These are phyloP conservation scores for Umbelopsis sp. DNA, from an alignment of 371 early-diverging fungal genomes.

Conservation along the genomic window DNA sequence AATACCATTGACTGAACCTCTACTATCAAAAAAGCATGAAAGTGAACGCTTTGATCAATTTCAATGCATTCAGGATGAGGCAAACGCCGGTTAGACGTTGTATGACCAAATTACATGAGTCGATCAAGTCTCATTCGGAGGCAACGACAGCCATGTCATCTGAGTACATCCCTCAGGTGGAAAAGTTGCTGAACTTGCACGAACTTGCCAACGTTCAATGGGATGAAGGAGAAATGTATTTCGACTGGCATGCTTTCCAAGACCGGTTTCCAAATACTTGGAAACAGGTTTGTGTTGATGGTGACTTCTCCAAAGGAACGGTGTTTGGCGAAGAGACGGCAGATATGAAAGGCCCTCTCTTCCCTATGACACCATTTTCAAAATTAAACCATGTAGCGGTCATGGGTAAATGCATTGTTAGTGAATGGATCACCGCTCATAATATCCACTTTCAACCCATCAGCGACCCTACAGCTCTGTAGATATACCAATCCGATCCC, in stretches of 20 bases:
- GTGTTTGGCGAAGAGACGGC: slow-evolving; percentile 7
- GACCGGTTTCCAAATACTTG: slow-evolving; percentile 11
- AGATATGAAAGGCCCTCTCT: slow-evolving; percentile 4
- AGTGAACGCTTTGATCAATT: slow-evolving; percentile 15
- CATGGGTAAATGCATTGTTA: slow-evolving; percentile 11
- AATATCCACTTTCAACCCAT: slow-evolving; percentile 15
- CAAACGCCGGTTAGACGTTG: slow-evolving; percentile 9
- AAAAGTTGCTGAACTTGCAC: slow-evolving; percentile 5
- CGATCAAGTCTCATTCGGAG: not conserved
- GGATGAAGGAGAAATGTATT: slow-evolving; percentile 11
- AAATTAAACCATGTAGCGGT: slow-evolving; percentile 12
- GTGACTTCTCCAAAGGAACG: slow-evolving; percentile 10
- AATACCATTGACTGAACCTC: not conserved
- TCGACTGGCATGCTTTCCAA: slow-evolving; percentile 10
- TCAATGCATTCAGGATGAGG: slow-evolving; percentile 6
- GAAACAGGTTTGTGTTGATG: slow-evolving; percentile 13
- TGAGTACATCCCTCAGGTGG: slow-evolving; percentile 6
- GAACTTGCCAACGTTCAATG: slow-evolving; percentile 14
- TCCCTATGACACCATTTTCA: slow-evolving; percentile 9
- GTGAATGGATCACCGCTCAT: slow-evolving; percentile 14
- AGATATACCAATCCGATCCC: slow-evolving; percentile 1
- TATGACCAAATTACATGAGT: slow-evolving; percentile 13
- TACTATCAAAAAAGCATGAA: not conserved
- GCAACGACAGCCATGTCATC: slow-evolving; percentile 1
- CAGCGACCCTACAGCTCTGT: slow-evolving; percentile 16